A percentile compares a stretch with the other conserved stretches of the same genome.
Conservation (phyloP, 345 rosid genomes). For the Lepidium aucheri region DNA sequence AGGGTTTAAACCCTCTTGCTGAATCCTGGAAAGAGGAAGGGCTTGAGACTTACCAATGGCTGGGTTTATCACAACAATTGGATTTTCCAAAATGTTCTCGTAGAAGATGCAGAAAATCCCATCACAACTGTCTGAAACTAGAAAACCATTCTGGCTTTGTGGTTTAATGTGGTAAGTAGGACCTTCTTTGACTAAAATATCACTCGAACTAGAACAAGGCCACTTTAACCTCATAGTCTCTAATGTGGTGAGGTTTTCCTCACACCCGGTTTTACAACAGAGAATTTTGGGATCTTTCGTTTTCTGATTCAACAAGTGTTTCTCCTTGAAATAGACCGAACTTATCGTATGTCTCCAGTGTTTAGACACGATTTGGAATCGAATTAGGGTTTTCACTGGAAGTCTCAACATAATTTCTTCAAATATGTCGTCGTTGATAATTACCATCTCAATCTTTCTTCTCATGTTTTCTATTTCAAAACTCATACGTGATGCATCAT, state of each 20-base stretch:
- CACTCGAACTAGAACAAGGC: not conserved
- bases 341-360: too few relatives aligned
- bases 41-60: not conserved
- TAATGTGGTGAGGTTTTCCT: not conserved
- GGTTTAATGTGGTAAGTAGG: not conserved
- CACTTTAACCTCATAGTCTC: not conserved
- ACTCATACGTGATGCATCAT: not conserved
- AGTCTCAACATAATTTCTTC: not conserved
- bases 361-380: not conserved
- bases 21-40: not conserved
- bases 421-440: not conserved
- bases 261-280: not conserved
- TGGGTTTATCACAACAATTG: not conserved
- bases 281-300: too few relatives aligned
- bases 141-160: not conserved
- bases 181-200: not conserved
- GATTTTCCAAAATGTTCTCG: not conserved
- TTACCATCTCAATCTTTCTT: not conserved
- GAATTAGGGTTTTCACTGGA: not conserved
- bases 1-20: not conserved
- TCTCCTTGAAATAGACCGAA: too few relatives aligned
- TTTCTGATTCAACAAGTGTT: too few relatives aligned
- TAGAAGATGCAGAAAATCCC: not conserved
- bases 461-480: not conserved
- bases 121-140: not conserved